Evolutionary conservation across 1,139 yeast genomes (phyloP).

Genomic region (Cylindricascospora bacillispora): DNA sequence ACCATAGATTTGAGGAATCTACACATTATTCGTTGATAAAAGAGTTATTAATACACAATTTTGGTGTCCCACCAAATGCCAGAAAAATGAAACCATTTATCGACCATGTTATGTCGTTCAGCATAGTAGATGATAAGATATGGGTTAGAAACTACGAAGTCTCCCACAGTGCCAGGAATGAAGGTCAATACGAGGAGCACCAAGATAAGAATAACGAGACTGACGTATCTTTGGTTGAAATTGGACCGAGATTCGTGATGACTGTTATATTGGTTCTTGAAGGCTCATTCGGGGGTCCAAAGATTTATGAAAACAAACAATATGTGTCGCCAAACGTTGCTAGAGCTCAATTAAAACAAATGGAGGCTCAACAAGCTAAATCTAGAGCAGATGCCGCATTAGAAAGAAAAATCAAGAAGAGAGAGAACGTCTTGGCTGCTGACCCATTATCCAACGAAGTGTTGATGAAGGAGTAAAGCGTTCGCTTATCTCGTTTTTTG

Average conservation of each 20-base stretch:
- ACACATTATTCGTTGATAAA: conserved; percentile 66
- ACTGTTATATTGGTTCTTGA: conserved; percentile 86
- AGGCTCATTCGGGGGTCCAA: conserved; percentile 97
- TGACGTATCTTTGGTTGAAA: conserved; percentile 73
- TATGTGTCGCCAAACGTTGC: conserved; percentile 93
- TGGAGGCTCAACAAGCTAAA: conserved; percentile 70
- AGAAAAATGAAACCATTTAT: conserved; percentile 88
- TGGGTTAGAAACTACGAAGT: conserved; percentile 97
- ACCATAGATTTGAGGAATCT: conserved; percentile 52
- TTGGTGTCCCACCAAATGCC: conserved; percentile 96
- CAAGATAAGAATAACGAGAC: conserved; percentile 25
- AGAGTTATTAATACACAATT: conserved; percentile 73
- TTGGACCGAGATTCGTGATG: conserved; percentile 93
- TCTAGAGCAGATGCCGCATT: conserved; percentile 70
- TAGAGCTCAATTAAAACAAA: conserved; percentile 75
- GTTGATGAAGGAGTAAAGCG: conserved; percentile 40
- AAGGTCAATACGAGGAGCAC: conserved; percentile 36
- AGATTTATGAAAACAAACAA: conserved; percentile 92
- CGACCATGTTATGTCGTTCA: conserved; percentile 89
- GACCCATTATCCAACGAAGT: conserved; percentile 81
- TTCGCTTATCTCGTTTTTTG: background rate
- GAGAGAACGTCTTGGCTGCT: conserved; percentile 60
- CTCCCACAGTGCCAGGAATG: conserved; percentile 47
- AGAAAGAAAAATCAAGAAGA: conserved; percentile 60
- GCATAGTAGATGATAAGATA: conserved; percentile 83